These are phyloP conservation scores for Tetracladium marchalianum DNA, from an alignment of 495 filamentous ascomycete species.

Conservation along the genomic window DNA sequence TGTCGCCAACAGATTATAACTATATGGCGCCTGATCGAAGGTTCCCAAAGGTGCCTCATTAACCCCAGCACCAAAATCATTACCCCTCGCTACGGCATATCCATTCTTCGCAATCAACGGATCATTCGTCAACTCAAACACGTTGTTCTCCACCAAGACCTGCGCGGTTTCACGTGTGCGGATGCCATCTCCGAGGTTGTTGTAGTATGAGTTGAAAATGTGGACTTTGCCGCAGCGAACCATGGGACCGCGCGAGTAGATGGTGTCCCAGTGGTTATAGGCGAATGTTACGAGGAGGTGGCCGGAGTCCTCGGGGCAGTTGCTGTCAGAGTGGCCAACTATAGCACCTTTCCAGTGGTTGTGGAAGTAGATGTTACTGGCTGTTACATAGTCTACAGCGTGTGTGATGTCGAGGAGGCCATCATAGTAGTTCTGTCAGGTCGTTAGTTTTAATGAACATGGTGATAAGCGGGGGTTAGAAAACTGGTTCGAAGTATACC, in stretches of 20 bases:
- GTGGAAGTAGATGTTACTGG: constrained; percentile 40
- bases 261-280: constrained; percentile 45
- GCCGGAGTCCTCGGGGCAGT: constrained; percentile 28
- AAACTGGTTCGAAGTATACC: not conserved
- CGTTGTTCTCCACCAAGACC: constrained; percentile 49
- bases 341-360: constrained; percentile 48
- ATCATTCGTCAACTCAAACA: constrained; percentile 36
- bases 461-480: too few relatives aligned
- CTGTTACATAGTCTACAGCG: constrained; percentile 38
- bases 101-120: constrained; percentile 44
- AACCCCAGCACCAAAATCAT: constrained; percentile 20
- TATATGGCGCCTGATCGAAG: constrained; percentile 40
- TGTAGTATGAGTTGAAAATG: constrained; percentile 18
- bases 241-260: constrained; percentile 42
- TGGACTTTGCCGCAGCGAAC: constrained; percentile 45
- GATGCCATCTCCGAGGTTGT: constrained; percentile 39
- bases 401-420: constrained; percentile 27
- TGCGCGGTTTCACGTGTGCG: constrained; percentile 59
- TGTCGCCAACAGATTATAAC: constrained; percentile 34
- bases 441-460: too few relatives aligned
- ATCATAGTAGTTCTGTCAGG: constrained; percentile 19
- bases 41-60: constrained; percentile 34
- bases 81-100: constrained; percentile 11
- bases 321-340: constrained; percentile 38
- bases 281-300: constrained; percentile 39